Base-by-base conservation (phyloP, 108 stramenopile species). In the Cylindrotheca fusiformis region DNA sequence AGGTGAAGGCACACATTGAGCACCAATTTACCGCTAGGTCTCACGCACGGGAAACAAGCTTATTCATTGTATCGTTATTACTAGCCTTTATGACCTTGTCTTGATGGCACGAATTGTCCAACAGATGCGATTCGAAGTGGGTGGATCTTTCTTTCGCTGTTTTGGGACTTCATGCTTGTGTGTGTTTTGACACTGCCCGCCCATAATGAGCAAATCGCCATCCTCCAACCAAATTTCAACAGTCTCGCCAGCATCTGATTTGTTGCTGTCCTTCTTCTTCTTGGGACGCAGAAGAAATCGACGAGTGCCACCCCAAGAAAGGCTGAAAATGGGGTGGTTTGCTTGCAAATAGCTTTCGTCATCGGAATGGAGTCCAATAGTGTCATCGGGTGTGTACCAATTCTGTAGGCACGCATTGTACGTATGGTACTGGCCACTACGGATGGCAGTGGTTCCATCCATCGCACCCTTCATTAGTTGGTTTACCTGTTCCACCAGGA, bases 201-300 rank as follows among this genome's bases (percentile, higher is more conserved):
- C 82, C 82, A 83, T 83, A 27, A 83, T 29, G 2, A 79, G 36
- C 3, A 83, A 41, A 52, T 83, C 82, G 4, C 82, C 82, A 62
- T 83, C 78, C 30, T 56, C 25, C 3, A 83, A 48, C 4, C 28
- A 29, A 21, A 83, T 14, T 52, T 83, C 82, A 36, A 29, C 24
- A 23, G 33, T 28, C 41, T 63, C 24, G 8, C 10, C 44, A 26
- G 26, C 29, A 22, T 0, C 28, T 20, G 8, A 32, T 4, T 36
- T 46, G 36, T 26, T 30, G 12, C 36, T 70, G 32, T 20, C 3
- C 21, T 23, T 3, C 19, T 3, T 10, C 1, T 45, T 5, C 51
- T 71, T 72, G 5, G 76, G 57, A 8, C 61, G 44, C 14, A 83
- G 36, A 19, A 78, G 19, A 54, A 83, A 83, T 17, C 78, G 57